Percentiles rank a stretch among this genome's conserved stretches.
Evolutionary conservation across 148 eudicot genomes (phyloP).

Genomic region (Spergularia bocconei): DNA sequence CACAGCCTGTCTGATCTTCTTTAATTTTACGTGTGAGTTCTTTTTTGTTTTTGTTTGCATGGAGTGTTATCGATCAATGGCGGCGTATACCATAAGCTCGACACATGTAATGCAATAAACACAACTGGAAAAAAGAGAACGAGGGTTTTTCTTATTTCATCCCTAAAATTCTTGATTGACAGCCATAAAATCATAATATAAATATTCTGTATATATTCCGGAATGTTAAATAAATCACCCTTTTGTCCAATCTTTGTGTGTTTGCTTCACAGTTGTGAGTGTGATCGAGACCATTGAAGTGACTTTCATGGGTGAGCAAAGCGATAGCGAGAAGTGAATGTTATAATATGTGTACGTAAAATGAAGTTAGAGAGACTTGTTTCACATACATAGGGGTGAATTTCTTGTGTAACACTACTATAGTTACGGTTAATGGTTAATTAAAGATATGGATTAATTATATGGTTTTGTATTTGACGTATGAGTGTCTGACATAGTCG

Average conservation of each 20-base stretch:
- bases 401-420: too few relatives aligned
- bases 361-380: neutral
- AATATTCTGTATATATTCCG: neutral
- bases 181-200: neutral
- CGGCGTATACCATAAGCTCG: slow-evolving; percentile 7
- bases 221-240: neutral
- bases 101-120: slow-evolving; percentile 24
- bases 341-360: neutral
- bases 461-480: too few relatives aligned
- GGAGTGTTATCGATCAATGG: neutral
- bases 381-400: neutral
- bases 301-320: slow-evolving; percentile 12
- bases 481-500: too few relatives aligned
- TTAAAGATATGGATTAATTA: too few relatives aligned
- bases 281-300: slow-evolving; percentile 22
- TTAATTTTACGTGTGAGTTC: slow-evolving; percentile 9
- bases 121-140: neutral
- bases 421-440: too few relatives aligned
- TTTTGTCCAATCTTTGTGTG: slow-evolving; percentile 1
- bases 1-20: slow-evolving; percentile 2
- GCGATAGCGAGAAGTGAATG: neutral
- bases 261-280: slow-evolving; percentile 22
- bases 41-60: neutral
- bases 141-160: neutral
- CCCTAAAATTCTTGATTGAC: slow-evolving; percentile 5